A percentile compares a stretch with the other conserved stretches of the same genome.
Conservation (phyloP, 129 eudicot genomes). For the Pulicaria dysenterica region DNA sequence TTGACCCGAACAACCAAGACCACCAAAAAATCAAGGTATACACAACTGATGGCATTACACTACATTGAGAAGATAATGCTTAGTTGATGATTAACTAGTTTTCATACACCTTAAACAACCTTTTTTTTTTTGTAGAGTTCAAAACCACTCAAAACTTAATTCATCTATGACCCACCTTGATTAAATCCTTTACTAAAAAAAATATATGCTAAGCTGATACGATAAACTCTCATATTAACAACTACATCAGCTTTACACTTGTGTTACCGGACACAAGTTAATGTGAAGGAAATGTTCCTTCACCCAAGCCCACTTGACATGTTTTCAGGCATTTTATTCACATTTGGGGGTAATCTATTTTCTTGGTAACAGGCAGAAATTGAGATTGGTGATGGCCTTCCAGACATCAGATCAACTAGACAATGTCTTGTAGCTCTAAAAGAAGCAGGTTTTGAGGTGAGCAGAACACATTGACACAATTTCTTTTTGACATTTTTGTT, state of each 20-base stretch:
- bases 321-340: not conserved
- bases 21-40: slow-evolving; percentile 89
- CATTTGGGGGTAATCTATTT: slow-evolving; percentile 9
- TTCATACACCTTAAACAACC: not conserved
- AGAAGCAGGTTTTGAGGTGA: slow-evolving; percentile 93
- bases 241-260: too few species aligned
- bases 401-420: slow-evolving; percentile 71
- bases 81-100: not conserved
- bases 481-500: not conserved
- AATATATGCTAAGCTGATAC: slow-evolving; percentile 1
- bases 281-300: too few species aligned
- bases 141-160: not conserved
- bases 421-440: slow-evolving; percentile 85
- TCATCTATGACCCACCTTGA: slow-evolving; percentile 5
- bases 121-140: not conserved
- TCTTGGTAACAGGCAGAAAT: slow-evolving; percentile 65
- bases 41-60: not conserved
- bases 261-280: too few species aligned
- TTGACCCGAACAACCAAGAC: slow-evolving; percentile 72
- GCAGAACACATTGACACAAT: slow-evolving; percentile 2
- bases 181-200: not conserved
- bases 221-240: too few species aligned
- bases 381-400: slow-evolving; percentile 95
- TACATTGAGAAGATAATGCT: too few species aligned
- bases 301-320: too few species aligned